A percentile compares a stretch with the other conserved stretches of the same genome.
These are phyloP conservation scores for Avicennia marina DNA, from an alignment of 257 asterid species.

Conservation along the genomic window DNA sequence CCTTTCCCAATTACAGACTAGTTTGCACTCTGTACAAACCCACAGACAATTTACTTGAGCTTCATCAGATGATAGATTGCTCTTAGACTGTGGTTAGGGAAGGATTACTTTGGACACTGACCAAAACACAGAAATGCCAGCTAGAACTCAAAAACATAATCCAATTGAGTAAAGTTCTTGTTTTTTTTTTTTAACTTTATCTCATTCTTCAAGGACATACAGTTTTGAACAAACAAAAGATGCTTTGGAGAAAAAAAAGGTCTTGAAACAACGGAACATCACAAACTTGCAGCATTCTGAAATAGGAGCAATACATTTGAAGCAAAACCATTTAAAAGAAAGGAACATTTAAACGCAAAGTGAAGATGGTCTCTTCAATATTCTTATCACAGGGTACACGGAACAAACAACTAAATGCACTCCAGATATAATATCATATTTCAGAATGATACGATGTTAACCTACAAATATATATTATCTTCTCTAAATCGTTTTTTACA, in stretches of 20 bases:
- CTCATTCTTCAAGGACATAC: background rate
- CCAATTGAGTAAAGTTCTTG: background rate
- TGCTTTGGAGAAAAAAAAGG: background rate
- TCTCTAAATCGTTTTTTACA: background rate
- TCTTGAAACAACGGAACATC: background rate
- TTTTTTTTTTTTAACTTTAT: background rate
- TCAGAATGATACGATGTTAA: background rate
- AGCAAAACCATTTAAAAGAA: too few species aligned
- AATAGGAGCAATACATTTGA: background rate
- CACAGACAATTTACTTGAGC: too few species aligned
- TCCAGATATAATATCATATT: background rate
- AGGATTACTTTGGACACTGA: too few species aligned
- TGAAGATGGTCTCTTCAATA: background rate
- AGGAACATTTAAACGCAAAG: background rate
- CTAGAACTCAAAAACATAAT: slow-evolving; percentile 2
- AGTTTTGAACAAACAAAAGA: background rate
- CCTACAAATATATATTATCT: background rate
- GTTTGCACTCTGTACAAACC: too few species aligned
- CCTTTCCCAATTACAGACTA: too few species aligned
- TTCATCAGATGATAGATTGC: too few species aligned
- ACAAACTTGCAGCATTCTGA: background rate
- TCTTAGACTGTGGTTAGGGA: too few species aligned
- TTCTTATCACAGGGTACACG: background rate
- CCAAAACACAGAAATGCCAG: too few species aligned
- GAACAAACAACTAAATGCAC: background rate